Evolutionary conservation across 768 basidiomycete genomes (phyloP).

Genomic region (Kwoniella newhampshirensis): DNA sequence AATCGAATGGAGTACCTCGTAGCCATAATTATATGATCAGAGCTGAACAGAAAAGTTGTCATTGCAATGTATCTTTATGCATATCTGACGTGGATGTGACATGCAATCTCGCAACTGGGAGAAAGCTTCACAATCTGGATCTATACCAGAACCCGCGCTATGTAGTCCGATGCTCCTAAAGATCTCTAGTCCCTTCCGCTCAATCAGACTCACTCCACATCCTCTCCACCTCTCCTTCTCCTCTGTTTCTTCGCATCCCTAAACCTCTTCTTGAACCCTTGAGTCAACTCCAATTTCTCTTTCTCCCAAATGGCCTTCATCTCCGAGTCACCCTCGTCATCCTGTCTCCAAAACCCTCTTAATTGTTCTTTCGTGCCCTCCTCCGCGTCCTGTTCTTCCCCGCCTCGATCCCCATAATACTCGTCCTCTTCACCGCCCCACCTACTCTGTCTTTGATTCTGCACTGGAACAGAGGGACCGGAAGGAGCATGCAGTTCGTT

Average conservation of each 20-base stretch:
- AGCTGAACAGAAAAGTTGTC: too few species aligned
- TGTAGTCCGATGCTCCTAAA: too few species aligned
- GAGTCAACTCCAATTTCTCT: constrained; percentile 50
- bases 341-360: constrained; percentile 32
- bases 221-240: constrained; percentile 41
- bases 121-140: too few species aligned
- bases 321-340: constrained; percentile 30
- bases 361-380: neutral
- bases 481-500: constrained; percentile 12
- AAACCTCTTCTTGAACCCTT: constrained; percentile 52
- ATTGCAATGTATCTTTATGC: too few species aligned
- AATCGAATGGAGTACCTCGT: too few species aligned
- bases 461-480: neutral
- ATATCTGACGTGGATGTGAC: too few species aligned
- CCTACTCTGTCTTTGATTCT: neutral
- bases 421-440: neutral
- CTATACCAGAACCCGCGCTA: too few species aligned
- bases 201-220: constrained; percentile 21
- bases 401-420: constrained; percentile 3
- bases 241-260: constrained; percentile 53
- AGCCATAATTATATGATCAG: too few species aligned
- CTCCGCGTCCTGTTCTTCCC: constrained; percentile 7
- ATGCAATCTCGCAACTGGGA: too few species aligned
- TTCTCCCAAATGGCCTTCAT: constrained; percentile 52
- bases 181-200: too few species aligned